Evolutionary conservation across 176 grass and related monocot species (phyloP).

Genomic region (Musa schizocarpa): DNA sequence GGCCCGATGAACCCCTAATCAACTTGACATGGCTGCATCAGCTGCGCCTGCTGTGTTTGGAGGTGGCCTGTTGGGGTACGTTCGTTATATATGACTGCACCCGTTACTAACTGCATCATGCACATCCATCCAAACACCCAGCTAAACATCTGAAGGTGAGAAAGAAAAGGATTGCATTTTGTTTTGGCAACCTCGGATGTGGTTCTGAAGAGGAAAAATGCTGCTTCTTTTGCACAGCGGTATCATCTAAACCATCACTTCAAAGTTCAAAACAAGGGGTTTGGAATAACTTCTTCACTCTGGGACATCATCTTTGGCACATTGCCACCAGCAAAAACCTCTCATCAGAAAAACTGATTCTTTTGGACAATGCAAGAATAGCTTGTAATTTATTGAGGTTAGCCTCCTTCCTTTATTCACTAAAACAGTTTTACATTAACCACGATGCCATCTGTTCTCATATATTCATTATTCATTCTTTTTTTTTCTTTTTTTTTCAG

Average conservation of each 20-base stretch:
- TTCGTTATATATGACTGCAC: constrained; percentile 94
- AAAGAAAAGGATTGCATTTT: constrained; percentile 3
- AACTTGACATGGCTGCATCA: constrained; percentile 29
- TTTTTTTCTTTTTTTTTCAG: neutral
- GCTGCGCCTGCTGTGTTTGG: constrained; percentile 68
- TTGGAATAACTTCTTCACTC: constrained; percentile 76
- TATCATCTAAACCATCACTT: constrained; percentile 97
- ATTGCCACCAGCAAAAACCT: constrained; percentile 35
- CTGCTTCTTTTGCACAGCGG: constrained; percentile 30
- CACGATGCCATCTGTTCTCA: neutral
- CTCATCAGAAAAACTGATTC: constrained; percentile 37
- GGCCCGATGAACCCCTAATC: no score
- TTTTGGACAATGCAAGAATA: neutral
- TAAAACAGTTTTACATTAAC: no score
- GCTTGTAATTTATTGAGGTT: neutral
- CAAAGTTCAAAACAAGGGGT: constrained; percentile 74
- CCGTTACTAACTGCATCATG: constrained; percentile 90
- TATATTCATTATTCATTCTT: neutral
- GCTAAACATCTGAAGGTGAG: constrained; percentile 73
- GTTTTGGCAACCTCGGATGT: neutral
- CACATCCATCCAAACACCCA: constrained; percentile 59
- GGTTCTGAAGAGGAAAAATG: neutral
- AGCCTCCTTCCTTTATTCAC: neutral
- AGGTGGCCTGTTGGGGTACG: constrained; percentile 77
- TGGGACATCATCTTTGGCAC: constrained; percentile 80